phyloP scores from a whole-genome alignment of 2,329 filamentous ascomycete genomes.

The Reticulascus tulasneorum region DNA sequence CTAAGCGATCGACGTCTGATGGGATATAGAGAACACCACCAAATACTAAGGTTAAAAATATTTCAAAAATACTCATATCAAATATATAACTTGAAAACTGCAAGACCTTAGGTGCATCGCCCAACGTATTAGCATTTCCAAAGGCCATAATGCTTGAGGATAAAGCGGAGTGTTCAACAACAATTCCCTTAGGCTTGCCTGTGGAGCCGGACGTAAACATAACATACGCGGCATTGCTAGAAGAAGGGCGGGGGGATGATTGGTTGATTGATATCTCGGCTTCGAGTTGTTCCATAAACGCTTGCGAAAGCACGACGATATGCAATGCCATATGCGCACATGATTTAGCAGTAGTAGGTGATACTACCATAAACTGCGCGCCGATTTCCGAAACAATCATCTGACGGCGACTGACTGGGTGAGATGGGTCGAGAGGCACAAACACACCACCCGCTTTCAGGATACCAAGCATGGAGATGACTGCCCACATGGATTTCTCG shows the following conservation, averaged over 20 bases:
- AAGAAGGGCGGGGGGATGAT: no score
- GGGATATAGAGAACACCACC: slow-evolving; percentile 59
- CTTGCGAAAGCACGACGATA: no score
- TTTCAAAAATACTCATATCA: slow-evolving; percentile 48
- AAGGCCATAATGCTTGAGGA: slow-evolving; percentile 1
- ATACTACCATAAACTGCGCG: neutral
- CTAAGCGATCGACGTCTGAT: slow-evolving; percentile 41
- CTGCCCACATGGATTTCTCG: slow-evolving; percentile 22
- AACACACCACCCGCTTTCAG: slow-evolving; percentile 21
- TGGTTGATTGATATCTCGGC: no score
- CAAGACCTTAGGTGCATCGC: slow-evolving; percentile 1
- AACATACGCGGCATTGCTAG: slow-evolving; percentile 18
- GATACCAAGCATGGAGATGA: slow-evolving; percentile 19
- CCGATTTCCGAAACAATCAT: slow-evolving; percentile 1
- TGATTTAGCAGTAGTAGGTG: no score
- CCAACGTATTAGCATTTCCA: neutral
- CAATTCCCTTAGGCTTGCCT: slow-evolving; percentile 19
- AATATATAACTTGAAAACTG: slow-evolving; percentile 52
- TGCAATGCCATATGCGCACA: no score
- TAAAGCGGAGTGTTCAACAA: slow-evolving; percentile 14
- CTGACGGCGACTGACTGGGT: slow-evolving; percentile 6
- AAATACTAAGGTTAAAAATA: slow-evolving; percentile 45
- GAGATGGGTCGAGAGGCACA: slow-evolving; percentile 16
- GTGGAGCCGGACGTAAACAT: slow-evolving; percentile 23
- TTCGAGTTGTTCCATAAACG: no score